These are phyloP conservation scores for Tulasnella sp. DNA, from an alignment of 768 basidiomycete genomes.

Conservation along the genomic window DNA sequence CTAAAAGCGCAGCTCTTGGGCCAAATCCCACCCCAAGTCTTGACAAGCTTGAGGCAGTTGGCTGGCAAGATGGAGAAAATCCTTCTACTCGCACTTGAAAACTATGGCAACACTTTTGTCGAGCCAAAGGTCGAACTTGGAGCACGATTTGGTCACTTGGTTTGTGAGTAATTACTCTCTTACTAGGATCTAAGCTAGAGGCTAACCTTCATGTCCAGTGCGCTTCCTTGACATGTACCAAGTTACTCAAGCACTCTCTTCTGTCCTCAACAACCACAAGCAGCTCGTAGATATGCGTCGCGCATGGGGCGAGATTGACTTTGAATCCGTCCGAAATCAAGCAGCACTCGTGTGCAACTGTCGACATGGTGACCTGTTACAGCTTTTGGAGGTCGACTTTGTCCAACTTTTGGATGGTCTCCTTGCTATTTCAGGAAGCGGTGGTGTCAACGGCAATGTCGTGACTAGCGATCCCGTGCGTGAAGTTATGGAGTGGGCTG, in stretches of 20 bases:
- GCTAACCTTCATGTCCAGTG: constrained; percentile 34
- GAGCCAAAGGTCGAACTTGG: constrained; percentile 86
- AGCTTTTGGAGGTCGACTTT: constrained; percentile 75
- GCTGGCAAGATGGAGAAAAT: constrained; percentile 91
- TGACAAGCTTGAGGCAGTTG: constrained; percentile 62
- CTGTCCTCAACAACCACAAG: constrained; percentile 79
- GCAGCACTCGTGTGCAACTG: constrained; percentile 90
- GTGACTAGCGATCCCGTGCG: constrained; percentile 69
- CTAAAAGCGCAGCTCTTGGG: constrained; percentile 76
- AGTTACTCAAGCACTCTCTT: constrained; percentile 76
- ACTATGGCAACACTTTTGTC: constrained; percentile 78
- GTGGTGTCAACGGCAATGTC: background rate
- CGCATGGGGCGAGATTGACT: constrained; percentile 80
- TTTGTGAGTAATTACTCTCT: constrained; percentile 42
- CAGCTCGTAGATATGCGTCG: constrained; percentile 75
- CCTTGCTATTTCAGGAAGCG: background rate
- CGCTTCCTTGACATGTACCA: constrained; percentile 87
- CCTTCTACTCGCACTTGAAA: constrained; percentile 62
- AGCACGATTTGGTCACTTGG: constrained; percentile 80
- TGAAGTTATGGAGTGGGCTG: constrained; percentile 84
- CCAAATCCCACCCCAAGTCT: constrained; percentile 50
- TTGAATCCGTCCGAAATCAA: constrained; percentile 83
- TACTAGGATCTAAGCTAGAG: background rate
- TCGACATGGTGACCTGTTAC: constrained; percentile 76
- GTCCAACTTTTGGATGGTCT: constrained; percentile 60